Conservation (phyloP, 345 rosid species). For the Toxicodendron radicans region DNA sequence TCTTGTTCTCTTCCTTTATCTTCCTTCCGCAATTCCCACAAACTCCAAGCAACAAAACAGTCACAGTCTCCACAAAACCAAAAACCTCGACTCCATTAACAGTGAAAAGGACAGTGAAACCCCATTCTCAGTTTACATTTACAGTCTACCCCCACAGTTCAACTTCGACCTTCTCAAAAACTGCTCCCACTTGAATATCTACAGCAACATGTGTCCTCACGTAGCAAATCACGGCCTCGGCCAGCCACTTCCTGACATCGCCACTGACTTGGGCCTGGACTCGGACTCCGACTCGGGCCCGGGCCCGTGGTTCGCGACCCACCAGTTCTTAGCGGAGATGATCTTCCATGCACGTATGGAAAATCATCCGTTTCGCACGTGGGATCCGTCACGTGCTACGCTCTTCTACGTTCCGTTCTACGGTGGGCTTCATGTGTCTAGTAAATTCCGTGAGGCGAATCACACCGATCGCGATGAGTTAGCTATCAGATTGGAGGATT, state of each 20-base stretch:
- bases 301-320: conserved; percentile 48
- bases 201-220: conserved; percentile 61
- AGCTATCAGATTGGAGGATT: conserved; percentile 35
- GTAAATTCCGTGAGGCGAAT: conserved; percentile 46
- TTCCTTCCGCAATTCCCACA: conserved; percentile 3
- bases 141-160: conserved; percentile 49
- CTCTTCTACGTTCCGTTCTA: conserved; percentile 61
- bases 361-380: conserved; percentile 56
- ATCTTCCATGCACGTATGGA: conserved; percentile 57
- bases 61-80: neutral
- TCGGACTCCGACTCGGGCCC: no score
- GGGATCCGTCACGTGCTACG: conserved; percentile 40
- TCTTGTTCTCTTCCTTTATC: conserved; percentile 14
- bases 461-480: conserved; percentile 42
- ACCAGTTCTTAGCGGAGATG: conserved; percentile 63
- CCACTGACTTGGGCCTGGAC: neutral
- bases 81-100: neutral
- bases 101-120: neutral
- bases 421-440: conserved; percentile 61
- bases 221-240: conserved; percentile 57
- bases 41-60: neutral
- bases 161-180: conserved; percentile 41
- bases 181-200: conserved; percentile 45
- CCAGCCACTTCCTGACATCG: conserved; percentile 25
- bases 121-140: conserved; percentile 34